Conservation (phyloP, 352 stramenopile species). For the Phytophthora pluvialis region DNA sequence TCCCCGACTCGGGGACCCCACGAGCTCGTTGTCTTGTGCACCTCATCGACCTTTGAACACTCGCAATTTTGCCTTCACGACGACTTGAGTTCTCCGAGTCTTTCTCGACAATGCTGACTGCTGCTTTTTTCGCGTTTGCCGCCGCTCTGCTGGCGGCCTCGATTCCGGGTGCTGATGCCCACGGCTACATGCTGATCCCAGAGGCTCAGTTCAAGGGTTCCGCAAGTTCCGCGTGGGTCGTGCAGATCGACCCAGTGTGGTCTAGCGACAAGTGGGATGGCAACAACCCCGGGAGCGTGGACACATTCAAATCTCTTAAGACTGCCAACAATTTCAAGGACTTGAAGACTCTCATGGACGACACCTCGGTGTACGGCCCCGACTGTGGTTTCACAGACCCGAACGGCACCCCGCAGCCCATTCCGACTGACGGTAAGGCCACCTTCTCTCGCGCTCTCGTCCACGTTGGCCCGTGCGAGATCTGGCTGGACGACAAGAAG, state of each 20-base stretch:
- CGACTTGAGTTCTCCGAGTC: slow-evolving; percentile 5
- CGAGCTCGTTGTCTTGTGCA: slow-evolving; percentile 11
- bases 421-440: slow-evolving; percentile 43
- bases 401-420: slow-evolving; percentile 39
- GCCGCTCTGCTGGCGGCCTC: slow-evolving; percentile 28
- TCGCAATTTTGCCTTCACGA: slow-evolving; percentile 19
- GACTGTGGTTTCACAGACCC: slow-evolving; percentile 47
- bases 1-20: too few species aligned
- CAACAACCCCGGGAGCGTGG: slow-evolving; percentile 40
- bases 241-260: slow-evolving; percentile 43
- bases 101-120: slow-evolving; percentile 21
- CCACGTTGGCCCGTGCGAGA: slow-evolving; percentile 43
- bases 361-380: slow-evolving; percentile 42
- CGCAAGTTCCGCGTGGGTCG: slow-evolving; percentile 38
- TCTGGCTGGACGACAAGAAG: slow-evolving; percentile 49
- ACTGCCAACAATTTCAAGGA: slow-evolving; percentile 41
- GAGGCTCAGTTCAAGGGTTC: slow-evolving; percentile 43
- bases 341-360: slow-evolving; percentile 41
- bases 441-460: slow-evolving; percentile 42
- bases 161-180: slow-evolving; percentile 26
- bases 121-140: slow-evolving; percentile 27
- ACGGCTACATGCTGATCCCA: slow-evolving; percentile 45
- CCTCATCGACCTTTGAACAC: slow-evolving; percentile 1
- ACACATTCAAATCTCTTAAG: slow-evolving; percentile 34
- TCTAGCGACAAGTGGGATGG: slow-evolving; percentile 37